phyloP scores from a whole-genome alignment of 2,329 filamentous ascomycete genomes.

The Byssothecium circinans region DNA sequence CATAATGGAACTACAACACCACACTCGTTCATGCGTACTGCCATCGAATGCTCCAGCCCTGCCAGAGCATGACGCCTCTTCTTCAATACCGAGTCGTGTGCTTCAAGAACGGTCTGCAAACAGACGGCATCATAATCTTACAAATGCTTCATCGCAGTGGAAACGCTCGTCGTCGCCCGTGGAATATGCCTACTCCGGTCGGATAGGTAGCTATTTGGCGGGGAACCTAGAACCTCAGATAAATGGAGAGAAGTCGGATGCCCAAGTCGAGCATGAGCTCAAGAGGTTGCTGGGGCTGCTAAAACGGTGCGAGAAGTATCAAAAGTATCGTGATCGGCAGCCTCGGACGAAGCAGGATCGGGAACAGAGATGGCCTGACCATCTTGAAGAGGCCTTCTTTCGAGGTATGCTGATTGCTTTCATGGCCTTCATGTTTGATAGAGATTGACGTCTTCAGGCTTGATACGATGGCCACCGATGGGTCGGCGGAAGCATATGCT shows the following conservation, averaged over 20 bases:
- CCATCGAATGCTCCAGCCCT: conserved; percentile 48
- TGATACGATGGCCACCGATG: conserved; percentile 60
- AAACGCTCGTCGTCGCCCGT: conserved; percentile 37
- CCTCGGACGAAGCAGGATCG: conserved; percentile 33
- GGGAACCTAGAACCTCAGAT: conserved; percentile 28
- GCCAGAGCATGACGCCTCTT: conserved; percentile 20
- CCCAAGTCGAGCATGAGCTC: conserved; percentile 32
- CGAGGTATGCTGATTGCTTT: conserved; percentile 39
- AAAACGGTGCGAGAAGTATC: conserved; percentile 45
- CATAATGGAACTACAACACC: conserved; percentile 40
- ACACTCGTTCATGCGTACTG: conserved; percentile 40
- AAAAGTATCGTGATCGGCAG: conserved; percentile 50
- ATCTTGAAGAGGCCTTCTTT: conserved; percentile 53
- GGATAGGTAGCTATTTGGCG: conserved; percentile 28
- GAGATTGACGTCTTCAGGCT: conserved; percentile 14
- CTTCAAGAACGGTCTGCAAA: conserved; percentile 49
- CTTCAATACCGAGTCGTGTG: conserved; percentile 33
- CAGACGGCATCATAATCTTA: conserved; percentile 35
- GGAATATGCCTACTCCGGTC: conserved; percentile 26
- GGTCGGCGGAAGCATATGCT: conserved; percentile 56
- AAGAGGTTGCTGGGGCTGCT: conserved; percentile 33
- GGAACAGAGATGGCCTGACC: conserved; percentile 51
- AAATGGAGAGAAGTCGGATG: conserved; percentile 29
- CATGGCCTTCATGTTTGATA: neutral
- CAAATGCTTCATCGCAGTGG: conserved; percentile 19